Conservation (phyloP, 2,329 filamentous ascomycete species). For the Botryosphaeria dothidea region DNA sequence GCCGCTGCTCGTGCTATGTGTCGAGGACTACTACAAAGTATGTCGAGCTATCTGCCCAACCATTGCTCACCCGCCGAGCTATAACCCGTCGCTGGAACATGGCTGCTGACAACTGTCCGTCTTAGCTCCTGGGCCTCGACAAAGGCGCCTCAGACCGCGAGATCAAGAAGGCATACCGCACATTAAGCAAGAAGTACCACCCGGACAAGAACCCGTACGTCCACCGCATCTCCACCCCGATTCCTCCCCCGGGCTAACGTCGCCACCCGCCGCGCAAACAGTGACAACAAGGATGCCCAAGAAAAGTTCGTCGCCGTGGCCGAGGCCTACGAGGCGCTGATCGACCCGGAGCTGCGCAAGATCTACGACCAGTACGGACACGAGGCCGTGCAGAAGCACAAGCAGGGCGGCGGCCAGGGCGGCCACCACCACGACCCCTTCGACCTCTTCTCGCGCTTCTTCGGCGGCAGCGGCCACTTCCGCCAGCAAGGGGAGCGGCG, state of each 20-base stretch:
- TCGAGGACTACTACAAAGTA: constrained; percentile 80
- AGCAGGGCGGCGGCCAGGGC: constrained; percentile 66
- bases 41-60: constrained; percentile 16
- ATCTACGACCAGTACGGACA: constrained; percentile 95
- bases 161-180: constrained; percentile 90
- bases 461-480: constrained; percentile 86
- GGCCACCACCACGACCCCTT: constrained; percentile 77
- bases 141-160: constrained; percentile 80
- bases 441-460: constrained; percentile 95
- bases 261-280: constrained; percentile 36
- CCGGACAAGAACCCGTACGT: constrained; percentile 96
- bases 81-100: background rate
- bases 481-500: constrained; percentile 73
- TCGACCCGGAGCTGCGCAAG: constrained; percentile 73
- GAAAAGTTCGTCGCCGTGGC: constrained; percentile 92
- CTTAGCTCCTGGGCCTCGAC: constrained; percentile 77
- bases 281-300: constrained; percentile 75
- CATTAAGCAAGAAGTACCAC: constrained; percentile 91
- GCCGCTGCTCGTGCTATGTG: constrained; percentile 46
- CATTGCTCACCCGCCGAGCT: background rate
- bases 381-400: constrained; percentile 82
- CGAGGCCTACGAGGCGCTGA: constrained; percentile 92
- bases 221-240: background rate
- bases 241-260: background rate
- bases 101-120: constrained; percentile 24